These are phyloP conservation scores for Candida cerambycidarum DNA, from an alignment of 805 yeast species.

Conservation along the genomic window DNA sequence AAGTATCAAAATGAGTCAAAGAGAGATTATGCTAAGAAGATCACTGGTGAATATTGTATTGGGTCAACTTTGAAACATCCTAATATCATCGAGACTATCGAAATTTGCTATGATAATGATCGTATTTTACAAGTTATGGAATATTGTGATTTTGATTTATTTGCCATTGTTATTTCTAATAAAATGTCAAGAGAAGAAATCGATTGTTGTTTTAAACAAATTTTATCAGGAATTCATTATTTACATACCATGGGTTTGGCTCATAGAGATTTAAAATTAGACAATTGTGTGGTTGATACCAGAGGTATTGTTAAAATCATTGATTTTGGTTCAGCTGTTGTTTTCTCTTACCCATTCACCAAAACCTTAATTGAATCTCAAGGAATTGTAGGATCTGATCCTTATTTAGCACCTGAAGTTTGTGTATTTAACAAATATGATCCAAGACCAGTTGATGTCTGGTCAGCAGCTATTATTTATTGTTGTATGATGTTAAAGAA, in stretches of 20 bases:
- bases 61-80: constrained; percentile 83
- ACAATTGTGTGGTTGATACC: constrained; percentile 75
- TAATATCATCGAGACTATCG: constrained; percentile 75
- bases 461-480: constrained; percentile 83
- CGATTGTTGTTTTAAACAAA: constrained; percentile 77
- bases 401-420: constrained; percentile 84
- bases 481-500: constrained; percentile 85
- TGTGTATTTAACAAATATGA: constrained; percentile 58
- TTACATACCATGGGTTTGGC: constrained; percentile 78
- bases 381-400: constrained; percentile 84
- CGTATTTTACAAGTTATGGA: constrained; percentile 92
- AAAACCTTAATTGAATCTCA: constrained; percentile 58
- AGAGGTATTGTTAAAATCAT: constrained; percentile 75
- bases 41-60: constrained; percentile 86
- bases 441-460: constrained; percentile 76
- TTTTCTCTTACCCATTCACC: constrained; percentile 74
- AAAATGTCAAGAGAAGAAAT: constrained; percentile 79
- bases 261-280: constrained; percentile 79
- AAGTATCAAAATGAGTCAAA: constrained; percentile 66
- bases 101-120: constrained; percentile 66
- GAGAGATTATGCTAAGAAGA: constrained; percentile 80
- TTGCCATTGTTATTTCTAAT: constrained; percentile 85
- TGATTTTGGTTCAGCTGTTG: constrained; percentile 84
- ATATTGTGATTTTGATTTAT: constrained; percentile 82
- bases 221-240: constrained; percentile 69